Base-by-base conservation (phyloP, 495 filamentous ascomycete species). In the Apodospora peruviana region DNA sequence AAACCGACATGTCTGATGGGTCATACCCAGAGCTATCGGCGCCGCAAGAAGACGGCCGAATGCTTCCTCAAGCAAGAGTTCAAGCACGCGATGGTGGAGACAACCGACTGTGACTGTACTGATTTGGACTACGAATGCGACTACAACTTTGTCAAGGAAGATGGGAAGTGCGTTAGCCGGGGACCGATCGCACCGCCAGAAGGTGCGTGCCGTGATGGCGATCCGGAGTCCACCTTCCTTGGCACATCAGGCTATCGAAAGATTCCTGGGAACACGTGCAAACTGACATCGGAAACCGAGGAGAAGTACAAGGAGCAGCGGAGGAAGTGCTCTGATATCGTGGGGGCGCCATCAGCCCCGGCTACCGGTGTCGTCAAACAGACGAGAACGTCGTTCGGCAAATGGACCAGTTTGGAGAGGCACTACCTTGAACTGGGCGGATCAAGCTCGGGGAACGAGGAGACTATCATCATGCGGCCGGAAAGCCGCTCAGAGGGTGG, bases 1-100 rank as follows among this genome's bases (percentile, higher is more conserved):
- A 76, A 94, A 20, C 79, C 89, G 16, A 85, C 83, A 36, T 98
- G 93, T 63, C 72, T 98, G 53, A 96, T 97, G 93, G 93, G 93
- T 5, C 90, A 91, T 54, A 90, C 82, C 48, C 90, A 97, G 64
- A 87, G 71, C 55, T 98, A 82, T 65, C 73, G 70, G 18, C 79
- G 93, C 48, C 80, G 93, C 22, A 95, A 93, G 67, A 80, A 85
- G 52, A 83, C 91, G 59, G 81, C 84, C 1, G 78, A 95, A 45
- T 98, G 94, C 67, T 95, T 95, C 67, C 77, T 96, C 47, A 86
- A 86, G 48, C 75, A 91, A 56, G 80, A 89, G 40, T 96, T 91
- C 69, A 79, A 90, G 57, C 84, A 91, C 50, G 78, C 85, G 0
- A 55, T 73, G 16, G 76, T 83, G 2, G 67, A 79, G 27, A 82